Base-by-base conservation (phyloP, 176 grass and related monocot species). In the Phyllostachys edulis region DNA sequence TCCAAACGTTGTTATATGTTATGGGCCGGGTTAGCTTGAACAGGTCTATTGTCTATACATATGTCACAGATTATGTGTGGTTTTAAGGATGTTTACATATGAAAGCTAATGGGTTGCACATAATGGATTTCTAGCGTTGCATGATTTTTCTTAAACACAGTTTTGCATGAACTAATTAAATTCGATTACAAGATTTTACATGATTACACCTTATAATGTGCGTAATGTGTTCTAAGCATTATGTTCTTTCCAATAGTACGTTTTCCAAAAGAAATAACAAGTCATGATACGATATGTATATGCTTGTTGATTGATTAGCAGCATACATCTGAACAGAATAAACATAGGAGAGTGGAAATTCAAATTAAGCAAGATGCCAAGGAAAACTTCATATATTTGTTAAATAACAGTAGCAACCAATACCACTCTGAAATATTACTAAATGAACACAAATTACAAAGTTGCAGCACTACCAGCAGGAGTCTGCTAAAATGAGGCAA, bases 401-500 rank as follows among this genome's bases (percentile, higher is more conserved):
- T 81, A 44, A 13, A 73, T n/a, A 63, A 14, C 9, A 41, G 39
- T 37, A 34, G 9, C 13, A 46, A 36, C 9, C 8, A 77, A 69
- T 13, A 61, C 5, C 11, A 36, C 18, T 7, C 21, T 75, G 34
- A n/a, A 67, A 23, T 81, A 13, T 62, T 77, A 45, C 14, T 76
- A 14, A 85, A 39, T 46, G 11, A 14, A n/a, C 18, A 45, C 18
- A 24, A 56, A 60, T 50, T 64, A 60, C 13, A 73, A 82, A 78
- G 15, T 73, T 90, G 82, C 86, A 98, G 96, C 82, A 93, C 76
- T 49, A 93, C 87, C 84, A 91, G 83, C 91, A 98, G 74, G 96
- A 98, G 66, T 89, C 91, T 20, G 82, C 87, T 9, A 98, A 93
- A 76, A 80, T 98, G 80, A 90, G 75, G 20, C 84, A 88, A 40